A percentile compares a stretch with the other conserved stretches of the same genome.
Conservation (phyloP, 148 eudicot genomes). For the Cornus suecica region DNA sequence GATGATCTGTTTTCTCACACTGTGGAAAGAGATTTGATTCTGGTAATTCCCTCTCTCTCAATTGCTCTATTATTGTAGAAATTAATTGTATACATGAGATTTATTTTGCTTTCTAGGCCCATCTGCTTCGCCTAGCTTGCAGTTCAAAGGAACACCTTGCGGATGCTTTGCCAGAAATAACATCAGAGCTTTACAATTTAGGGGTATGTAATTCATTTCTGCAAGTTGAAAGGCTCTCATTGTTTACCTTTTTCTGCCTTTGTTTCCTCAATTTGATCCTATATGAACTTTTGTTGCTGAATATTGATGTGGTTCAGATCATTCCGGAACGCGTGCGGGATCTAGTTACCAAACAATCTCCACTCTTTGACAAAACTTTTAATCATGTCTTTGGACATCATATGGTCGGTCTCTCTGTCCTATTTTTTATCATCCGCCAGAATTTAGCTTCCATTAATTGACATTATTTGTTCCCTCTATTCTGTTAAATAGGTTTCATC, state of each 20-base stretch:
- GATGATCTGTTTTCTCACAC: constrained; percentile 48
- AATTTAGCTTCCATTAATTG: constrained; percentile 6
- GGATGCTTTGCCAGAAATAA: constrained; percentile 76
- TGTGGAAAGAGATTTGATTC: constrained; percentile 61
- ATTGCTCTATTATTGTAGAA: not conserved
- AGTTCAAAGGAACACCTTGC: constrained; percentile 74
- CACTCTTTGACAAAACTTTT: constrained; percentile 62
- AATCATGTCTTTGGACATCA: constrained; percentile 51
- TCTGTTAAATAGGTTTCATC: constrained; percentile 49
- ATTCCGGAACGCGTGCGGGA: constrained; percentile 66
- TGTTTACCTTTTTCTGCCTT: not conserved
- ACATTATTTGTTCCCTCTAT: constrained; percentile 7
- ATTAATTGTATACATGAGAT: constrained; percentile 12
- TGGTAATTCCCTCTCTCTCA: constrained; percentile 36
- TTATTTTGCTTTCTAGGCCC: constrained; percentile 54
- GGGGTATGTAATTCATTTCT: constrained; percentile 51
- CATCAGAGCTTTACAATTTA: constrained; percentile 67
- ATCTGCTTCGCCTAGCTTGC: constrained; percentile 94
- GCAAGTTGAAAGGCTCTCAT: not conserved
- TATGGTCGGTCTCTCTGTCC: constrained; percentile 44
- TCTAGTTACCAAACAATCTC: constrained; percentile 58
- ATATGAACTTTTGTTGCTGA: not conserved
- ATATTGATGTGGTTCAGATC: constrained; percentile 44
- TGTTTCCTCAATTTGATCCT: not conserved
- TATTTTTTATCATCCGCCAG: not conserved